Evolutionary conservation across 192 early-diverging fungal genomes (phyloP).

Genomic region (Rhizophagus prolifer): DNA sequence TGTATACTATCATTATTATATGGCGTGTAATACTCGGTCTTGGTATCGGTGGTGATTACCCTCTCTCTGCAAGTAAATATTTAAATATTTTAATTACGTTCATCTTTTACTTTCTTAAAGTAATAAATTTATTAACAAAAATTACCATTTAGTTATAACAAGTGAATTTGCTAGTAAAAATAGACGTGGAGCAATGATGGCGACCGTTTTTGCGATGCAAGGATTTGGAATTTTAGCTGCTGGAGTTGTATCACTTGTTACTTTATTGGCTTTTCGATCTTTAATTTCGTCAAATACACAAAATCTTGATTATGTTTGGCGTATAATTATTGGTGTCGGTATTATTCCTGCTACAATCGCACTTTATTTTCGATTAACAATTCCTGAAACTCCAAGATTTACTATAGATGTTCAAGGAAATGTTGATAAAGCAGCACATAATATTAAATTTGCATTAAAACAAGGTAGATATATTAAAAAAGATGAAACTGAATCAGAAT

Average conservation of each 20-base stretch:
- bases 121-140: neutral
- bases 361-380: constrained; percentile 80
- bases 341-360: constrained; percentile 74
- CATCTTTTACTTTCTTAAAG: neutral
- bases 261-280: constrained; percentile 67
- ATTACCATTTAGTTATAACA: constrained; percentile 59
- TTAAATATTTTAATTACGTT: neutral
- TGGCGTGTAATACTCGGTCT: constrained; percentile 91
- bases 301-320: constrained; percentile 86
- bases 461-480: constrained; percentile 47
- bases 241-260: constrained; percentile 65
- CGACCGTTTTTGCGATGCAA: constrained; percentile 87
- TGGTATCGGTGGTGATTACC: constrained; percentile 96
- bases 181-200: constrained; percentile 81
- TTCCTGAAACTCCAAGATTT: constrained; percentile 82
- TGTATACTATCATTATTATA: constrained; percentile 63
- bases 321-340: constrained; percentile 78
- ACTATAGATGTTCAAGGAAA: constrained; percentile 62
- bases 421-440: constrained; percentile 45
- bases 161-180: constrained; percentile 82
- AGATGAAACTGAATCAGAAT: constrained; percentile 31
- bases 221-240: constrained; percentile 84
- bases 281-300: constrained; percentile 59
- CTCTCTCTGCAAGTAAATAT: constrained; percentile 70
- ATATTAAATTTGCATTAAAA: constrained; percentile 44